A percentile compares a stretch with the other conserved stretches of the same genome.
Conservation (phyloP, 331 rosid species). For the Quercus phellos region DNA sequence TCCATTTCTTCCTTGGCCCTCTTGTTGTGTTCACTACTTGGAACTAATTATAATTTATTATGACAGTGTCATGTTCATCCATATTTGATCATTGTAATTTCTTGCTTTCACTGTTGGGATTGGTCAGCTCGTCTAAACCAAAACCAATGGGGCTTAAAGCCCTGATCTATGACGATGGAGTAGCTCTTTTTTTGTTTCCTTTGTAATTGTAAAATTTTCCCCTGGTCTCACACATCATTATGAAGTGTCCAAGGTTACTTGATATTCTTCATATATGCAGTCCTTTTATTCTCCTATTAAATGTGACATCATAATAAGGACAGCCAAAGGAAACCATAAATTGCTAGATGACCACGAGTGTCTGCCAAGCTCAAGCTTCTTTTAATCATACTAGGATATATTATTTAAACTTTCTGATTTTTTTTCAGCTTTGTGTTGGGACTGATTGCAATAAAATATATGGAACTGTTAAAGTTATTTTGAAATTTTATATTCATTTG, state of each 20-base stretch:
- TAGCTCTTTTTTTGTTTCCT: constrained; percentile 19
- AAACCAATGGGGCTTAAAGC: background rate
- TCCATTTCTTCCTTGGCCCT: constrained; percentile 6
- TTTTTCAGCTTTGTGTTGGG: background rate
- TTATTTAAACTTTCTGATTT: background rate
- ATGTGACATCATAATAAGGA: background rate
- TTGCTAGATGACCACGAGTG: background rate
- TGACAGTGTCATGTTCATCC: constrained; percentile 10
- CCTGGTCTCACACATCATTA: constrained; percentile 14
- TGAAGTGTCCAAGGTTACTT: constrained; percentile 13
- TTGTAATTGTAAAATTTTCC: constrained; percentile 10
- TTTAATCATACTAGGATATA: background rate
- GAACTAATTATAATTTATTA: constrained; percentile 10
- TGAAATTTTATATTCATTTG: background rate
- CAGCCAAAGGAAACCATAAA: background rate
- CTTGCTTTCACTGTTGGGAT: background rate
- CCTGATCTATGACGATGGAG: background rate
- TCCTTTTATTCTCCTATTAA: background rate
- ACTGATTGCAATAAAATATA: background rate
- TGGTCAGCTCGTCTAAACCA: constrained; percentile 7
- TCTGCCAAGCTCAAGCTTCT: background rate
- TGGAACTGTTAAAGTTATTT: background rate
- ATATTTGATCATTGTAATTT: constrained; percentile 3
- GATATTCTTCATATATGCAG: background rate
- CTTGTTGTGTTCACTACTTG: constrained; percentile 1